Base-by-base conservation (phyloP, 768 basidiomycete species). In the Hypsizygus marmoreus region DNA sequence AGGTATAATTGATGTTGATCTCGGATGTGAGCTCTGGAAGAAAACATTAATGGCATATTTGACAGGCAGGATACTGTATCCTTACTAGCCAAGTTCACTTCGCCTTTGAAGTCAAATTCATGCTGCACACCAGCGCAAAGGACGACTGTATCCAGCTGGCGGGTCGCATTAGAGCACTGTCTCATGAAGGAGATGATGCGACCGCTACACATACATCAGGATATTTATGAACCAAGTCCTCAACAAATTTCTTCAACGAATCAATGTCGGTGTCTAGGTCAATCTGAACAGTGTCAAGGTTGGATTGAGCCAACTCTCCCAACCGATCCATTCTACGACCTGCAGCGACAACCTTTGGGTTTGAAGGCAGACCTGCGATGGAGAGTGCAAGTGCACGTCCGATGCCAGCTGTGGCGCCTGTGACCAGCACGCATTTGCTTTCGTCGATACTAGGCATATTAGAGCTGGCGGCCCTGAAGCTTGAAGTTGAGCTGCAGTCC, bases 41-140 rank as follows among this genome's bases (percentile, higher is more conserved):
- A 53, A 32, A 11, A 26, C 46, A 34, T 36, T 38, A 43, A 40
- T 28, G 23, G 31, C 13, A 33, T n/a, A 28, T 28, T 20, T 8
- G 28, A 25, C 25, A 14, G 29, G 31, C 13, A 28, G 12, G 16
- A 31, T 26, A 43, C 35, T 10, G 19, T 34, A 41, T 22, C 54
- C 67, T 54, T 61, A 73, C 77, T 58, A 32, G 70, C 70, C 41
- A 74, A 47, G 49, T 79, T 61, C 29, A 76, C 57, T 6, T 61
- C 62, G 44, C 74, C 67, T 23, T 61, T 71, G 54, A 82, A 78
- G 52, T 76, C 54, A 22, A 74, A 64, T 24, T 72, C 56, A 47
- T 75, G 73, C 55, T 84, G 81, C 4, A 82, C 62, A 0, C 81
- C 80, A 4, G 81, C 76, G 24, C 72, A 66, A 34, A 82, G 65